Evolutionary conservation across 768 basidiomycete genomes (phyloP), one percentile per base, ranked within the genome.

Genomic region (Pleurotus pulmonarius): DNA sequence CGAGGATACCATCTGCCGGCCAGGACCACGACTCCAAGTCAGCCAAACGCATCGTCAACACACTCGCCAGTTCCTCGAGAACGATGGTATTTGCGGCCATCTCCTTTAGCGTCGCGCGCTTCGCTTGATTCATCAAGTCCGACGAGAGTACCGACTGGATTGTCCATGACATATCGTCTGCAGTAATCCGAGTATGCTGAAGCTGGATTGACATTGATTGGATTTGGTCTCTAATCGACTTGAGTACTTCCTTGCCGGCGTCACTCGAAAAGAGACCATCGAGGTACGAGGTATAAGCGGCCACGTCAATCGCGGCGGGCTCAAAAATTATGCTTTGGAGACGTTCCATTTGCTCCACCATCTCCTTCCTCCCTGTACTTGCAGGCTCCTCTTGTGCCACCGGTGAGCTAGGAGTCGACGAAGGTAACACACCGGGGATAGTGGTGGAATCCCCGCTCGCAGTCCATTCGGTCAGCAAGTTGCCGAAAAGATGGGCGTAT

Each of bases 31-130:
- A 58, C 3, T 73, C 69, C 6, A 79, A 57, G 51, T 67, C 67
- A 2, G 71, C 68, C 45, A 79, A 64, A 1, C 76, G 74, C 78
- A 81, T 79, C 29, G 69, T 77, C 41, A 80, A 58, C 1, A 79
- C 76, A 43, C 72, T 78, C 2, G 75, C 70, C 3, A 80, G 63
- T 53, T 78, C 77, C 3, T 73, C 63, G 37, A 79, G 18, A 8
- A 77, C 69, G 2, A 64, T 72, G 0, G 59, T 34, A 54, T 76
- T 80, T 11, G 72, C 70, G 5, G 66, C 57, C 62, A 79, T 77
- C n/a, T 75, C 72, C 38, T 69, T 69, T 55, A 79, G 57, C 1
- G 75, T 77, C 13, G 70, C 67, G 38, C 71, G 63, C 58, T 77
- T 75, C 44, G 69, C 69, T 55, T 75, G 73, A 48, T 69, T 66